Conservation (phyloP, 2,329 filamentous ascomycete species). For the Lachnellula hyalina region DNA sequence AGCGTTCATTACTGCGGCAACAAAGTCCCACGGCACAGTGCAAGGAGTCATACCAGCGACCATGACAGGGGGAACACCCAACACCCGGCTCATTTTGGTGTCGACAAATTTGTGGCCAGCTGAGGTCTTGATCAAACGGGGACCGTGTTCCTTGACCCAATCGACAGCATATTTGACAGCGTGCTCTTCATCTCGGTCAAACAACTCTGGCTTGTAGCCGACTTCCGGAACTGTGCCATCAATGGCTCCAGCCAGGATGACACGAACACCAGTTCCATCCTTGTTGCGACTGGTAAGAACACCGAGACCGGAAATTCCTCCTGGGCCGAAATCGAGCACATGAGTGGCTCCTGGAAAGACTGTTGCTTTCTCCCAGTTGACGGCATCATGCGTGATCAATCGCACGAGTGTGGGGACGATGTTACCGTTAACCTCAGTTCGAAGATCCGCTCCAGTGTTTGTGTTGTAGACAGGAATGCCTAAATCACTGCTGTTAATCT, state of each 20-base stretch:
- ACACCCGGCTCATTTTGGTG: constrained; percentile 87
- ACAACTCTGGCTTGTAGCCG: constrained; percentile 96
- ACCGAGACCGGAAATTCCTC: constrained; percentile 92
- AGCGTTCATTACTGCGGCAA: constrained; percentile 87
- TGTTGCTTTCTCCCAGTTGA: constrained; percentile 95
- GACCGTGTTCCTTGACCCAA: constrained; percentile 96
- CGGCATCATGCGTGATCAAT: constrained; percentile 89
- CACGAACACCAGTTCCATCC: constrained; percentile 93
- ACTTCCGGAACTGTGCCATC: constrained; percentile 86
- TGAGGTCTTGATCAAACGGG: constrained; percentile 85
- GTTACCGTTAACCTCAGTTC: constrained; percentile 64
- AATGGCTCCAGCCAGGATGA: constrained; percentile 91
- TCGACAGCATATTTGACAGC: constrained; percentile 92
- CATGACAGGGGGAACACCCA: constrained; percentile 81
- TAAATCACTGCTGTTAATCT: constrained; percentile 67
- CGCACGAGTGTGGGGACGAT: constrained; percentile 82
- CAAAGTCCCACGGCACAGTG: constrained; percentile 87
- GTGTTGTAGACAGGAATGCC: constrained; percentile 88
- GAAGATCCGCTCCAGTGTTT: constrained; percentile 79
- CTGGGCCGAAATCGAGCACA: constrained; percentile 93
- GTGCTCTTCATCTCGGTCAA: constrained; percentile 91
- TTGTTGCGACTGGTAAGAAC: constrained; percentile 98
- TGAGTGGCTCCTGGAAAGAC: constrained; percentile 87
- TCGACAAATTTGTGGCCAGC: constrained; percentile 87
- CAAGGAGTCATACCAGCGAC: constrained; percentile 92